A percentile compares a stretch with the other conserved stretches of the same genome.
phyloP scores from a whole-genome alignment of 257 asterid genomes.

The Agastache rugosa region DNA sequence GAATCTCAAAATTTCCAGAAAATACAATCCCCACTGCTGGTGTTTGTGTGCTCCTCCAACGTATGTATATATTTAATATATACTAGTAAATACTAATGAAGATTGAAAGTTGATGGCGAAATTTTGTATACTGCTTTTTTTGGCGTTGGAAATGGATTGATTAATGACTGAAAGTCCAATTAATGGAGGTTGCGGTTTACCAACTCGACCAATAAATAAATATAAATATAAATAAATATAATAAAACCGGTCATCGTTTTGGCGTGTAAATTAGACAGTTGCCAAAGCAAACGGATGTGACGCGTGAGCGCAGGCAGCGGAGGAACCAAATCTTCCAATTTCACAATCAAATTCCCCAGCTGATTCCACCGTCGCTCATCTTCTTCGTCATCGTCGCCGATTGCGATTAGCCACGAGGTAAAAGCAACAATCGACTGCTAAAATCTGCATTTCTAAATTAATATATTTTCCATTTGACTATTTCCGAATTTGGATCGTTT shows the following conservation, averaged over 20 bases:
- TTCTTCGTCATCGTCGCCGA: conserved; percentile 10
- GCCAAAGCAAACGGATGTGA: conserved; percentile 24
- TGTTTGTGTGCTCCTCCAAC: too few relatives aligned
- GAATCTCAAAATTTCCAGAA: too few relatives aligned
- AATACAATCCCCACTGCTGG: too few relatives aligned
- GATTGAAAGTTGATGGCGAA: not conserved
- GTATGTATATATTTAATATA: too few relatives aligned
- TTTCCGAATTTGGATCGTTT: conserved; percentile 21
- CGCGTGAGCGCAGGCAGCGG: not conserved
- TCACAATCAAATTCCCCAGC: not conserved
- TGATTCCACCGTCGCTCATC: not conserved
- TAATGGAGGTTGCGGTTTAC: conserved; percentile 26
- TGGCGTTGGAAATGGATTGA: not conserved
- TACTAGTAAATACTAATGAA: too few relatives aligned
- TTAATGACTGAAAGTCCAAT: not conserved
- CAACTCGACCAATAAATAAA: conserved; percentile 36
- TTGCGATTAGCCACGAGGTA: conserved; percentile 24
- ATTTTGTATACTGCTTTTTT: not conserved
- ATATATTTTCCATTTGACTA: not conserved
- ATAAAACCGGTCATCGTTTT: conserved; percentile 20
- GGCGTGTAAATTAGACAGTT: conserved; percentile 31
- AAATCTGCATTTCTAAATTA: conserved; percentile 13
- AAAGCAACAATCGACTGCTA: not conserved
- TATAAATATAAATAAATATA: not conserved
- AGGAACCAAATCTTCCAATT: not conserved